Evolutionary conservation across 2,329 filamentous ascomycete genomes (phyloP), one percentile per base, ranked within the genome.

Genomic region (Sporothrix inflata): DNA sequence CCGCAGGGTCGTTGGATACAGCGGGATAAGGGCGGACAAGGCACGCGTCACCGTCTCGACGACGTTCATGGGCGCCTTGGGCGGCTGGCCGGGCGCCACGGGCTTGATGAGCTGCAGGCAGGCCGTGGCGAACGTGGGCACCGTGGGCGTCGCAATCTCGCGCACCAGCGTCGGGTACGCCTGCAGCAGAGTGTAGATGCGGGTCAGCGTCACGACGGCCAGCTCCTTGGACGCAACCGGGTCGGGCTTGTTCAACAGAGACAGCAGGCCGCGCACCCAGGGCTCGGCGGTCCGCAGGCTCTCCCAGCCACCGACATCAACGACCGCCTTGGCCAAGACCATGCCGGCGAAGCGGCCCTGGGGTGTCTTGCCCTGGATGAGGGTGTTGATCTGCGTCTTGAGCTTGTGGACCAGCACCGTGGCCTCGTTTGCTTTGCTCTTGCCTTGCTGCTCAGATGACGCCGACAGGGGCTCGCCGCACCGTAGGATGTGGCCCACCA

Each of bases 261-360:
- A 87, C 69, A 98, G 81, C 42, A 98, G 83, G n/a, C 89, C 90
- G 76, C 88, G 86, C 74, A 96, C 90, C 92, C 95, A 97, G 2
- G 90, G 85, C 77, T 90, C 89, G 45, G 88, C 89, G 70, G 89
- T 89, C 74, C 90, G 89, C 73, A 98, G 85, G 72, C 92, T 89
- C 78, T 97, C 93, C 89, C 92, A 94, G 61, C 94, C 94, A 30
- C 94, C 94, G 53, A 92, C 89, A 77, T 98, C 94, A 57, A 97
- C 84, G 4, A 91, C 85, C 4, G 92, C 88, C 82, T 98, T 98
- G 80, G 94, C 88, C 66, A 98, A 82, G 19, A 92, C 90, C 57
- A 92, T 88, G 7, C 91, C 94, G 21, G 90, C 87, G 83, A 95
- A 97, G 77, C 93, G 89, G 57, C 91, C 93, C 76, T 94, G 89